Conservation (phyloP, 2,329 filamentous ascomycete species). For the Phialophora chinensis region DNA sequence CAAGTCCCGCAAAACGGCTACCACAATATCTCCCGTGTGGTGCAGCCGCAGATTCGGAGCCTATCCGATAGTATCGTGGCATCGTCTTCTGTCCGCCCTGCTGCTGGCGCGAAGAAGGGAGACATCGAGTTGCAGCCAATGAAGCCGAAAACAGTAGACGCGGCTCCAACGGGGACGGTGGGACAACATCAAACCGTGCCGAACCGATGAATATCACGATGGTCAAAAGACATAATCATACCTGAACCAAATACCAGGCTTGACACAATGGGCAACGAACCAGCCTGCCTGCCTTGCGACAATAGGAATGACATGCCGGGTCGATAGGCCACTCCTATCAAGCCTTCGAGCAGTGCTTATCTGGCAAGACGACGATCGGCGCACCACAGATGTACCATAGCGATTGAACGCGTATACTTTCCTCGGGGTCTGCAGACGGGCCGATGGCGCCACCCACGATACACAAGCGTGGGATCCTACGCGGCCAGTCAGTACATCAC, state of each 20-base stretch:
- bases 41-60: slow-evolving; percentile 39
- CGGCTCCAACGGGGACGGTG: not conserved
- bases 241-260: not conserved
- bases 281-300: not conserved
- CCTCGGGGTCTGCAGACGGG: not conserved
- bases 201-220: not conserved
- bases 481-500: not conserved
- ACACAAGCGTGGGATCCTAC: not conserved
- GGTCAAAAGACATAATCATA: not conserved
- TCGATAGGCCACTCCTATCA: not conserved
- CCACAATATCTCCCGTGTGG: slow-evolving; percentile 39
- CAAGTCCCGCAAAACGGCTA: slow-evolving; percentile 38
- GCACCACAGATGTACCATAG: not conserved
- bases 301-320: not conserved
- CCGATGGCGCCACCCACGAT: not conserved
- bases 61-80: slow-evolving; percentile 36
- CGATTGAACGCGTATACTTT: not conserved
- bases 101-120: slow-evolving; percentile 10
- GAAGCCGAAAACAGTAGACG: slow-evolving; percentile 6
- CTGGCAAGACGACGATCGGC: not conserved
- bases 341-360: not conserved
- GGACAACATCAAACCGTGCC: not conserved
- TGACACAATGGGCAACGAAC: not conserved
- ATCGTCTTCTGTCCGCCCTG: slow-evolving; percentile 9
- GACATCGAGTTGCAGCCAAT: slow-evolving; percentile 26